Percentiles rank a stretch among this genome's conserved stretches.
Conservation (phyloP, 2,329 filamentous ascomycete genomes). For the Fusarium austroafricanum region DNA sequence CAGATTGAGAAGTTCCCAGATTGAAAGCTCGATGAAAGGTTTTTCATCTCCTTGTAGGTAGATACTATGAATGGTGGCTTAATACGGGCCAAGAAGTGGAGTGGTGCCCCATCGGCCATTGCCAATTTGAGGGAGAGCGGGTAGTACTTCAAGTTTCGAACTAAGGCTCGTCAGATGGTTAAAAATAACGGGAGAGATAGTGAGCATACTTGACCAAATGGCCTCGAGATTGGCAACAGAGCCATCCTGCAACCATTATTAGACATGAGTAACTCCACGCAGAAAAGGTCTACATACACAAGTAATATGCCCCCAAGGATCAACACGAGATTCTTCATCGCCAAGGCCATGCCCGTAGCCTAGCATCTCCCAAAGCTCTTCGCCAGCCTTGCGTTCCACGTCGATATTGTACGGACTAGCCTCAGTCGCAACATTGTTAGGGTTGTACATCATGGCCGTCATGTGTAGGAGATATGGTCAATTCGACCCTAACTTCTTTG, state of each 20-base stretch:
- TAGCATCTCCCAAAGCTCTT: neutral
- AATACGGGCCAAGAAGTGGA: neutral
- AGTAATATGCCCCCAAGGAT: neutral
- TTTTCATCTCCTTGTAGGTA: neutral
- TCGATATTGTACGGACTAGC: neutral
- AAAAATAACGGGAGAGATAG: accelerated
- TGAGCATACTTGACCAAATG: neutral
- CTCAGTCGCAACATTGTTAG: neutral
- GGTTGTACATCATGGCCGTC: slow-evolving; percentile 3
- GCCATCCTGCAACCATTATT: neutral
- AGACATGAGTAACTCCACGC: neutral
- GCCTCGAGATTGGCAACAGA: neutral
- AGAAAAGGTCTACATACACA: neutral
- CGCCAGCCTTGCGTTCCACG: neutral
- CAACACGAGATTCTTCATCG: neutral
- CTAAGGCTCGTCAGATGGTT: accelerated
- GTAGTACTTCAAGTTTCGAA: slow-evolving; percentile 8
- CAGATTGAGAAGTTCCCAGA: neutral
- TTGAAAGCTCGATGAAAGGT: neutral
- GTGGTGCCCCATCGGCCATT: neutral
- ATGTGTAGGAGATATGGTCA: neutral
- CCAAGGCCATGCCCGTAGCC: neutral
- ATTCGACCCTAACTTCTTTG: too few species aligned
- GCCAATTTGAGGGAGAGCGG: neutral
- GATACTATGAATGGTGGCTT: neutral